Evolutionary conservation across 176 grass and related monocot genomes (phyloP), one percentile per base, ranked within the genome.

Genomic region (Areca catechu): DNA sequence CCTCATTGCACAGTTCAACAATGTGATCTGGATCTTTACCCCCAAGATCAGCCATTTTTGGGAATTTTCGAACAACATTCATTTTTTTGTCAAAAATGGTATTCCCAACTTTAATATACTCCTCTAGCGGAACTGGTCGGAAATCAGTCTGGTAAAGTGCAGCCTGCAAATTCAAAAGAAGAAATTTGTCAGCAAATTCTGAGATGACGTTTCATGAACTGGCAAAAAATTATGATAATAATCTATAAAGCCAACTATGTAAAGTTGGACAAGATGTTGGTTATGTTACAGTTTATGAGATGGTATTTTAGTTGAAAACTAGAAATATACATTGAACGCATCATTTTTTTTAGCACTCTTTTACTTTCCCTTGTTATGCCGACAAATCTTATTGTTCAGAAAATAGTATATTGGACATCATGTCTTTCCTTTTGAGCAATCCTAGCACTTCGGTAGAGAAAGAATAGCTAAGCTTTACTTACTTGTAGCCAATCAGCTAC

Each of bases 11-110:
- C 29, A 96, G 63, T 63, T 90, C 91, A 53, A 76, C 83, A 74
- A 96, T 87, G 60, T 96, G 91, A 53, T 96, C 91, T 65, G 91
- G 91, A 87, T 96, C 91, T 79, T 90, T 90, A 58, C 91, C 86
- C 17, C 79, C 83, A 48, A 82, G 77, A 62, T 96, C 86, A 66
- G 91, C 77, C 70, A 37, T 47, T 77, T 84, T 96, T 57, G 80
- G 77, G 69, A 96, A 79, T 5, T 71, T 66, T 3, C 86, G 77
- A 65, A 96, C 80, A 71, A 74, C 54, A 20, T 90, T 82, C 83
- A 96, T 87, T 51, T 81, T 85, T 80, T 90, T 90, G 77, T 96
- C 77, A 79, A 90, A 96, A 74, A 96, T 87, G 58, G 84, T 74
- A 80, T 87, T 87, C 52, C 86, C 86, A 49, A 90, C 91, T 90